Percentiles rank a stretch among this genome's conserved stretches.
phyloP scores from a whole-genome alignment of 192 early-diverging fungal genomes.

The Coemansia sp. region DNA sequence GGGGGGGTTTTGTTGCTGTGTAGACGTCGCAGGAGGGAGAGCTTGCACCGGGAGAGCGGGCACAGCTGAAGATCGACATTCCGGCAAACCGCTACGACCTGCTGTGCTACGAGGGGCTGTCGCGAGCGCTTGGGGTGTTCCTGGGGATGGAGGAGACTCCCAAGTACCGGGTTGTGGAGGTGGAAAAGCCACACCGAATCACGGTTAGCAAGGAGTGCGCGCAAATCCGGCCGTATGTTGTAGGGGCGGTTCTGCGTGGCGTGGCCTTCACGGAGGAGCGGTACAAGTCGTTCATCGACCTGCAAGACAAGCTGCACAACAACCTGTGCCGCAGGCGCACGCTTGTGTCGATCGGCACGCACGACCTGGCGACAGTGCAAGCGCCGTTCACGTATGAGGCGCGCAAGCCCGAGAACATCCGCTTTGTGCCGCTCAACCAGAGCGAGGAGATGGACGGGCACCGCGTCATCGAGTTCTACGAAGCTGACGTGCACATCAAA shows the following conservation, averaged over 20 bases:
- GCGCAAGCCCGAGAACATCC: constrained; percentile 82
- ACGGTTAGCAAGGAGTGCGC: constrained; percentile 63
- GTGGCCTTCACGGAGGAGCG: constrained; percentile 75
- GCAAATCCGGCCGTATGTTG: constrained; percentile 80
- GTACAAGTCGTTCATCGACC: constrained; percentile 96
- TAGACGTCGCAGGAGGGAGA: constrained; percentile 40
- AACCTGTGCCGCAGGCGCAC: constrained; percentile 95
- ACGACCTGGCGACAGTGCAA: constrained; percentile 92
- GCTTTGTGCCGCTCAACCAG: constrained; percentile 92
- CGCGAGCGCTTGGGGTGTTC: constrained; percentile 84
- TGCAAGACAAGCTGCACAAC: constrained; percentile 98
- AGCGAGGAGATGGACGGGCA: constrained; percentile 80
- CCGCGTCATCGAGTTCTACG: constrained; percentile 89
- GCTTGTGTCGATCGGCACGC: constrained; percentile 95
- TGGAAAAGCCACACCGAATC: constrained; percentile 35
- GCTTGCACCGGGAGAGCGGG: constrained; percentile 58
- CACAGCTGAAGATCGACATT: constrained; percentile 95
- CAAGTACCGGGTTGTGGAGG: constrained; percentile 22
- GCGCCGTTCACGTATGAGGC: constrained; percentile 98
- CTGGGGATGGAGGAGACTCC: constrained; percentile 61
- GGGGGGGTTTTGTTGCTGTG: too few relatives aligned
- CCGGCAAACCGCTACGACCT: constrained; percentile 98
- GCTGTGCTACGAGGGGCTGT: constrained; percentile 94
- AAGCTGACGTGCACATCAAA: constrained; percentile 78
- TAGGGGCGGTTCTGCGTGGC: constrained; percentile 87